A percentile compares a stretch with the other conserved stretches of the same genome.
Evolutionary conservation across 306 rosid species (phyloP).

Genomic region (Gillenia trifoliata): DNA sequence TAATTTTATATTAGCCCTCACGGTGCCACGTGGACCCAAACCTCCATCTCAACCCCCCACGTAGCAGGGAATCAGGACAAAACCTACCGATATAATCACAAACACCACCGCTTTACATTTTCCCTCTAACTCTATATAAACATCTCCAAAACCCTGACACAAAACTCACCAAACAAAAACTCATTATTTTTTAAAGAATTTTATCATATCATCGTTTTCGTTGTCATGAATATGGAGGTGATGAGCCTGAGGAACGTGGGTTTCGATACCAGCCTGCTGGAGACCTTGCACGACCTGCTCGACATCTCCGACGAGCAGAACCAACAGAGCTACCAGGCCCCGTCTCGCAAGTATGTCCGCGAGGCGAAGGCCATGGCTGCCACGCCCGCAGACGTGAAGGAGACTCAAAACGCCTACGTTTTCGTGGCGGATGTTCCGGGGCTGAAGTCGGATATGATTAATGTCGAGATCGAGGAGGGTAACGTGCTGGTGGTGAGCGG

Average conservation of each 20-base stretch:
- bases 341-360: constrained; percentile 26
- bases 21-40: background rate
- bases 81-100: background rate
- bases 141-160: background rate
- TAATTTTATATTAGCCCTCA: background rate
- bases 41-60: constrained; percentile 3
- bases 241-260: constrained; percentile 30
- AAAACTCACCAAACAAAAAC: no score
- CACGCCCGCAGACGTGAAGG: constrained; percentile 36
- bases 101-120: background rate
- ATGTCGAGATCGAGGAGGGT: constrained; percentile 32
- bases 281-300: constrained; percentile 41
- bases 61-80: background rate
- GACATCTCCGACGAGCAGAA: constrained; percentile 34
- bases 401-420: constrained; percentile 16
- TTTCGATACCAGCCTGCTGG: constrained; percentile 21
- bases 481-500: constrained; percentile 36
- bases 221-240: background rate
- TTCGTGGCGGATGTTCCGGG: constrained; percentile 39
- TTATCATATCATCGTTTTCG: background rate
- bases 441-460: constrained; percentile 22
- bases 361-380: constrained; percentile 40
- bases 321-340: constrained; percentile 23
- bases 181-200: no score
- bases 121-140: no score